Evolutionary conservation across 331 rosid species (phyloP), one percentile per base, ranked within the genome.

Genomic region (Malus hybrid): DNA sequence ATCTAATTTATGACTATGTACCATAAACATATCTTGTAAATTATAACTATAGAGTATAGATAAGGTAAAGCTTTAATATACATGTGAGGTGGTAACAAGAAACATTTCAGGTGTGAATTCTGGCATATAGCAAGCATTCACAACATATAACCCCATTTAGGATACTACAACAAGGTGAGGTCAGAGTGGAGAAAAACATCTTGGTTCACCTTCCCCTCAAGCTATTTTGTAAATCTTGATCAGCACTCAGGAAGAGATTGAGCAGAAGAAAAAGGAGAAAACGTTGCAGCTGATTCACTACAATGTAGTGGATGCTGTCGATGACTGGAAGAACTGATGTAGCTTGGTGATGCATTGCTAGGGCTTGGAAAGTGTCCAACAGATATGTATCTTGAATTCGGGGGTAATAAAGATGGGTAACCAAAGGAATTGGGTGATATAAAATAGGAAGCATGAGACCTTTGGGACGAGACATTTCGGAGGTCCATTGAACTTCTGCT

Each of bases 221-320:
- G 55, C 58, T 30, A 48, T 7, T 56, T 64, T 20, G 61, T 66
- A 70, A 70, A 67, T 64, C 58, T 75, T 20, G 46, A 65, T 92
- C 77, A 95, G 84, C 97, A 88, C 1, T 95, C 99, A 1, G 97
- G 97, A 64, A 95, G 98, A 58, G 99, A 95, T 33, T 67, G 82
- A 57, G 97, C 90, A 6, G 99, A 95, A 58, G 90, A 87, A 79
- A 85, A 92, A 8, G 99, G 96, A 30, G 99, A 92, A 89, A 95
- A 90, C 68, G 94, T 92, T 20, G 99, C 83, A 22, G 96, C 96
- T 50, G 98, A 95, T 83, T 81, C 98, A 2, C 96, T 92, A 58
- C 78, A 81, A 22, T 76, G 99, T 70, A 95, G 84, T 4, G 96
- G 93, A 80, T 89, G 87, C 29, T 83, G 97, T 30, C 77, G 97